Base-by-base conservation (phyloP, 495 filamentous ascomycete genomes). In the Glonium stellatum region DNA sequence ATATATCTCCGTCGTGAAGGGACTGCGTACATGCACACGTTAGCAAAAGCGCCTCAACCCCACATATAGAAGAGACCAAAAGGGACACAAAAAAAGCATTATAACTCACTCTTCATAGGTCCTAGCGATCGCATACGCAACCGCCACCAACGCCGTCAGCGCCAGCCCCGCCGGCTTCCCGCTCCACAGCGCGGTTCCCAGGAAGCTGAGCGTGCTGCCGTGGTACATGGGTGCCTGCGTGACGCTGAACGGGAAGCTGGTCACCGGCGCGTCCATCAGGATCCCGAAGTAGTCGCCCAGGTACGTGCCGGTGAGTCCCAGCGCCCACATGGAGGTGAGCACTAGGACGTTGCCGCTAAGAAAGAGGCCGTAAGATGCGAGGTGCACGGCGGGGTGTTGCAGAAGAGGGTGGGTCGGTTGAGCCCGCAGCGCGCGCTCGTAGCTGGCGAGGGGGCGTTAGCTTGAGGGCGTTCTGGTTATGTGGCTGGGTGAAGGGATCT, bases 261-360 rank as follows among this genome's bases (percentile, higher is more conserved):
- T 95, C 47, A 98, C 91, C 50, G 88, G 89, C 68, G 83, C 79
- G 69, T 97, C 91, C 93, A 97, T 95, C 63, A 98, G 78, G 70
- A 98, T 97, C 39, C 93, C 93, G 68, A 96, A 98, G 77, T 98
- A 98, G 77, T 98, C 93, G 58, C 93, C 93, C 25, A 98, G 78
- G 72, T 97, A 98, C 63, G 93, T 98, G 57, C 93, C 95, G 10
- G 93, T 97, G 61, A 98, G 79, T 47, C 93, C 93, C n/a, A 98
- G 82, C 27, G 84, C 87, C 83, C 85, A 96, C 77, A 95, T 97
- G 60, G 84, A 89, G 31, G 85, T 84, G 18, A 97, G 71, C 25
- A 98, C 93, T 18, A 98, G 82, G 55, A 88, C 73, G 68, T 96
- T 97, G 47, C 93, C 95, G 41, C 77, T 58, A 46, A 79, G 79